Evolutionary conservation across 2,329 filamentous ascomycete species (phyloP).

Genomic region (Xylaria sp.): DNA sequence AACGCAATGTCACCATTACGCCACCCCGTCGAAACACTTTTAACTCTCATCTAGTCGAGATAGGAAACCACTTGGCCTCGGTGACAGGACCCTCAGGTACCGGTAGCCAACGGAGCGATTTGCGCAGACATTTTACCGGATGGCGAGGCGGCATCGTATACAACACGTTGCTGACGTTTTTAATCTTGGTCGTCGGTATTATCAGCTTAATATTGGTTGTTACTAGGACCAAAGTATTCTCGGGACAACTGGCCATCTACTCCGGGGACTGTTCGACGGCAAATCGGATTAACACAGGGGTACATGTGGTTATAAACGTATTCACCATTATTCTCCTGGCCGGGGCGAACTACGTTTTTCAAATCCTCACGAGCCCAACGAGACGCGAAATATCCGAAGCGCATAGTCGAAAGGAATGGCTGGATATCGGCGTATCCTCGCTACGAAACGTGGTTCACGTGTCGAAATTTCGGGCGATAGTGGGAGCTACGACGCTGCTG

Average conservation of each 20-base stretch:
- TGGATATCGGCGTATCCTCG: constrained; percentile 61
- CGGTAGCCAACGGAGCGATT: constrained; percentile 38
- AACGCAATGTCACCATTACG: constrained; percentile 42
- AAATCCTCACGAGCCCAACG: constrained; percentile 60
- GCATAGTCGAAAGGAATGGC: constrained; percentile 53
- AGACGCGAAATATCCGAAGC: constrained; percentile 54
- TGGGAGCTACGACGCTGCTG: constrained; percentile 49
- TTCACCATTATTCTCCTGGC: constrained; percentile 51
- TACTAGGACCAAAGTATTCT: constrained; percentile 42
- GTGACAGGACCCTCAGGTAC: constrained; percentile 33
- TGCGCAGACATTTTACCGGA: constrained; percentile 45
- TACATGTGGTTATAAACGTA: constrained; percentile 53
- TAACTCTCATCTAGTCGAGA: constrained; percentile 45
- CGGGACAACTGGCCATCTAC: constrained; percentile 47
- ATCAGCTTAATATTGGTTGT: constrained; percentile 48
- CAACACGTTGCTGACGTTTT: constrained; percentile 48
- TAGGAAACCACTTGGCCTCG: constrained; percentile 43
- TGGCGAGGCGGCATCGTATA: constrained; percentile 56
- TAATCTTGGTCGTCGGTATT: constrained; percentile 46
- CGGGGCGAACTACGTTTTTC: constrained; percentile 59
- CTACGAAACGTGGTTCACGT: constrained; percentile 55
- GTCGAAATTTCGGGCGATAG: constrained; percentile 46
- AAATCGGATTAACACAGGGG: constrained; percentile 46
- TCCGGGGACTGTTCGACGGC: constrained; percentile 47
- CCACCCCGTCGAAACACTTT: constrained; percentile 40